phyloP scores from a whole-genome alignment of 257 asterid genomes.

The Marsdenia floribunda region DNA sequence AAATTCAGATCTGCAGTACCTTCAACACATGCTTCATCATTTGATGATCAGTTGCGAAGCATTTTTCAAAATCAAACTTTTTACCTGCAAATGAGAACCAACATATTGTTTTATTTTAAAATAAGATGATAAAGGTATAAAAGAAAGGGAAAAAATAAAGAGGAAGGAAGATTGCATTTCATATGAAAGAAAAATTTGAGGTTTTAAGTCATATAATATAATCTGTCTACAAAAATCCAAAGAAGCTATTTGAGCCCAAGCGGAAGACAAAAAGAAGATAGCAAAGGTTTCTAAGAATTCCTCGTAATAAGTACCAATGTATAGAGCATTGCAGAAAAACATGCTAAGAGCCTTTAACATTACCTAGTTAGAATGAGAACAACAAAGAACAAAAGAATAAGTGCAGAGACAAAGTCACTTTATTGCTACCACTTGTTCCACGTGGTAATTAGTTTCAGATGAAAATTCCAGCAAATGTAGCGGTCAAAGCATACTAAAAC shows the following conservation, averaged over 20 bases:
- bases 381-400: neutral
- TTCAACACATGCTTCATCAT: constrained; percentile 83
- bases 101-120: neutral
- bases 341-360: neutral
- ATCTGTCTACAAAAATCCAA: neutral
- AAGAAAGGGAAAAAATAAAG: neutral
- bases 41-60: constrained; percentile 72
- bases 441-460: neutral
- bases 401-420: neutral
- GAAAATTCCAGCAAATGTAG: neutral
- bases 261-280: neutral
- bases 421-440: neutral
- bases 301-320: neutral
- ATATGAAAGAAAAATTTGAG: neutral
- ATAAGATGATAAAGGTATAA: neutral
- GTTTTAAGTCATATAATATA: neutral
- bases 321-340: too few relatives aligned
- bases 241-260: neutral
- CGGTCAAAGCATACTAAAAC: neutral
- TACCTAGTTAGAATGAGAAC: neutral
- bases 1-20: constrained; percentile 35
- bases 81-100: constrained; percentile 47
- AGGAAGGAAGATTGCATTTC: neutral
- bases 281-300: neutral
- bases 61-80: constrained; percentile 79